Evolutionary conservation across 106 monocot genomes (phyloP).

Genomic region (Acorus calamus): DNA sequence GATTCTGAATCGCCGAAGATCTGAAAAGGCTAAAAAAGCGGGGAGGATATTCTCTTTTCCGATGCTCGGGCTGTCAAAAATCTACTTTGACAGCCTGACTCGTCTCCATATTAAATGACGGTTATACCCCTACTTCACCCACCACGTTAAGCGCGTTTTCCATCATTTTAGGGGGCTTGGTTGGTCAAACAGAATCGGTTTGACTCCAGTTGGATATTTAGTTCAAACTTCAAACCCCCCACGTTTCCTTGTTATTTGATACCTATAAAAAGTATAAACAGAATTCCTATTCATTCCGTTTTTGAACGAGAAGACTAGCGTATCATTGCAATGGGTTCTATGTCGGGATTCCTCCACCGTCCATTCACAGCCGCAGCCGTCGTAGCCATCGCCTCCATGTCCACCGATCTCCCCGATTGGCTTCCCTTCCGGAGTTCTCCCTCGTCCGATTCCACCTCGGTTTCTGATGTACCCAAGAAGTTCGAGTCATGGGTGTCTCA

Average conservation of each 20-base stretch:
- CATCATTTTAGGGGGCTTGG: too few relatives aligned
- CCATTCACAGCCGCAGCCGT: conserved; percentile 73
- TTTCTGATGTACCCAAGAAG: conserved; percentile 2
- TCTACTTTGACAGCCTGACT: conserved; percentile 11
- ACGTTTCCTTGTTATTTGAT: too few relatives aligned
- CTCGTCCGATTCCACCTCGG: not conserved
- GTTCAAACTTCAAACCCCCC: not conserved
- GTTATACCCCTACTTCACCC: not conserved
- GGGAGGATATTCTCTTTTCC: too few relatives aligned
- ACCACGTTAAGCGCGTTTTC: conserved; percentile 1
- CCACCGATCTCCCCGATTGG: conserved; percentile 47
- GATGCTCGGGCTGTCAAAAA: conserved; percentile 5
- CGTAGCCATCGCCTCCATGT: conserved; percentile 55
- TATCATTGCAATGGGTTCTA: conserved; percentile 40
- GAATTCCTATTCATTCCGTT: not conserved
- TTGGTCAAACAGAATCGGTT: too few relatives aligned
- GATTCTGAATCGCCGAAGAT: too few relatives aligned
- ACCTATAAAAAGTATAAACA: too few relatives aligned
- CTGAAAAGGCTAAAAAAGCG: too few relatives aligned
- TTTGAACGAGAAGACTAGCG: not conserved
- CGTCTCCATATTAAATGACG: too few relatives aligned
- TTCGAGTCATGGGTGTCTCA: conserved; percentile 18
- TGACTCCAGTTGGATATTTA: too few relatives aligned
- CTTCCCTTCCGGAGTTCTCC: conserved; percentile 22
- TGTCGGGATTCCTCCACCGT: conserved; percentile 56